Base-by-base conservation (phyloP, 1,284 basidiomycete species). In the Amylostereum areolatum region DNA sequence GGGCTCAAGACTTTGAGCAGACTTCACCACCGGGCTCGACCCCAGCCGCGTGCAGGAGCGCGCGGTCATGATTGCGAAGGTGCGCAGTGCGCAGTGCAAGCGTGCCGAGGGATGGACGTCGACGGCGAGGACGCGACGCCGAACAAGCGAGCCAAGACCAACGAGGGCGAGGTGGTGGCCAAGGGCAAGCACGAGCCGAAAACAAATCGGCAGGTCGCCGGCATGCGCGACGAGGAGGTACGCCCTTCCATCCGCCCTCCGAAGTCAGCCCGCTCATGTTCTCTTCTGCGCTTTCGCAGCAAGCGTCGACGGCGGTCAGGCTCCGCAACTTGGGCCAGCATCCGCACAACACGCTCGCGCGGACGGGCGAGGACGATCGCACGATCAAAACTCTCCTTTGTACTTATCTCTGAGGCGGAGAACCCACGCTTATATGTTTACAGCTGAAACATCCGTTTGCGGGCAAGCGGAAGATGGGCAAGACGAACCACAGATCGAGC, bases 341-440 rank as follows among this genome's bases (percentile, higher is more conserved):
- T 57, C 80, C 79, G 54, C 87, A 90, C 53, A 94, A 95, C 66
- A 83, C 84, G 74, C 75, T 85, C 41, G 94, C 92, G 27, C 91
- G 87, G 64, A 93, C 92, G 41, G 90, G 89, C 55, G 94, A 97
- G 74, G 76, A 80, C 50, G 94, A 97, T 72, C 83, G 92, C 55
- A 74, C 77, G 10, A 91, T 91, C 71, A 78, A 73, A 62, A 74
- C 59, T 64, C 8, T 55, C 59, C 25, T 62, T 63, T 33, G 32
- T 47, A 1, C 49, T n/a, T 41, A 18, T 31, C 32, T 32, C 2
- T 28, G 7, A 12, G 3, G 9, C 27, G 34, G 49, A 39, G 27
- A 33, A 44, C 33, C 46, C n/a, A 47, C 45, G 53, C 49, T 60
- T 45, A 55, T 18, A 18, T 46, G 51, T 35, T 44, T 55, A n/a